Conservation (phyloP, 345 rosid genomes). For the Nephelium lappaceum region DNA sequence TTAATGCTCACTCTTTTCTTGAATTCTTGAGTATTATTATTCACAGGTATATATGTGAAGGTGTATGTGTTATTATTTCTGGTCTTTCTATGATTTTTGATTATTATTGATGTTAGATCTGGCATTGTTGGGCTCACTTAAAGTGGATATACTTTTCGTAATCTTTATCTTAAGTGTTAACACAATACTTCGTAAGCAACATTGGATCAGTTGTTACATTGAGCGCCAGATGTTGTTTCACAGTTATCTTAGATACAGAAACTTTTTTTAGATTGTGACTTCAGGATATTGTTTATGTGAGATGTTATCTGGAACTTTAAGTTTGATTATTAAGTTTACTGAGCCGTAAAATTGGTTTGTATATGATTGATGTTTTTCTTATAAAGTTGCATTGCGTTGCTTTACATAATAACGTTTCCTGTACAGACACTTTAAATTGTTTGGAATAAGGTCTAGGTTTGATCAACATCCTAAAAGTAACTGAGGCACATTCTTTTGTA, state of each 20-base stretch:
- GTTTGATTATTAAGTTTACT: background rate
- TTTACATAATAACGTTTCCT: background rate
- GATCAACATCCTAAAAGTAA: background rate
- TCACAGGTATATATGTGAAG: background rate
- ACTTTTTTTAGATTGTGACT: background rate
- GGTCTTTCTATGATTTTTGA: background rate
- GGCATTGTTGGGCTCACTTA: background rate
- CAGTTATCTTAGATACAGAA: background rate
- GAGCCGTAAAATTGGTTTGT: background rate
- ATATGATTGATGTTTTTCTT: background rate
- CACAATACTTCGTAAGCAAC: background rate
- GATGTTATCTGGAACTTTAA: background rate
- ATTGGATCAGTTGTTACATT: background rate
- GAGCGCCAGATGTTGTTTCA: background rate
- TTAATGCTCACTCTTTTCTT: background rate
- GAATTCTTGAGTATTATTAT: slow-evolving; percentile 11
- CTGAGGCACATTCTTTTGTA: background rate
- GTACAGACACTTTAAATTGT: background rate
- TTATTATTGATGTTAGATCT: background rate
- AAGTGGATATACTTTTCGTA: background rate
- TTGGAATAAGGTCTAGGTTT: background rate
- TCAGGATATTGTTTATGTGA: background rate
- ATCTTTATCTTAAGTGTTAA: too few relatives aligned
- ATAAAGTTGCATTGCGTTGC: background rate
- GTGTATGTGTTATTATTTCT: background rate